A percentile compares a stretch with the other conserved stretches of the same genome.
Evolutionary conservation across 2,329 filamentous ascomycete species (phyloP).

Genomic region (Westerdykella ornata): DNA sequence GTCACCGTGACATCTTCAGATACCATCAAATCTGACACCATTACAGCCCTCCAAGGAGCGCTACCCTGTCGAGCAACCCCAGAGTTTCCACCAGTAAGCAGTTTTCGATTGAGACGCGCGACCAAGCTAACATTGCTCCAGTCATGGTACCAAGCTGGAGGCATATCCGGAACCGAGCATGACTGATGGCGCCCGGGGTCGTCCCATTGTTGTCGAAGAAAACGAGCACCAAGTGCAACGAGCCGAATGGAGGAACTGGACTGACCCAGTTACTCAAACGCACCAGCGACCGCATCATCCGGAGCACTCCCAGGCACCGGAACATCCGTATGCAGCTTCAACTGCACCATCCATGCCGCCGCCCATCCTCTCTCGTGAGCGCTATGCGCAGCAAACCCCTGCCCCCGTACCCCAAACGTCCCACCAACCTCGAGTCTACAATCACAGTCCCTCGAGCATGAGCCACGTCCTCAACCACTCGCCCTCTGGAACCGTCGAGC

Average conservation of each 20-base stretch:
- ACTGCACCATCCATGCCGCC: neutral
- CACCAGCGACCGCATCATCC: conserved; percentile 5
- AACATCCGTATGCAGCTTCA: conserved; percentile 18
- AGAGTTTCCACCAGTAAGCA: conserved; percentile 27
- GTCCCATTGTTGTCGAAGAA: conserved; percentile 43
- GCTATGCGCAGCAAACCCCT: conserved; percentile 14
- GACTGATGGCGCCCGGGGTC: conserved; percentile 41
- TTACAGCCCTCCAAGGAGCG: conserved; percentile 78
- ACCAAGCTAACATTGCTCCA: conserved; percentile 2
- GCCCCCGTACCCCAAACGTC: conserved; percentile 9
- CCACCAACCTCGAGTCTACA: conserved; percentile 28
- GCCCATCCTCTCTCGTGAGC: conserved; percentile 12
- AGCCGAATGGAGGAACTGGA: conserved; percentile 20
- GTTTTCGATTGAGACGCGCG: neutral
- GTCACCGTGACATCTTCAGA: too few species aligned
- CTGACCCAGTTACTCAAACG: conserved; percentile 15
- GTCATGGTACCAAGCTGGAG: conserved; percentile 22
- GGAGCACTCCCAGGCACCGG: conserved; percentile 15
- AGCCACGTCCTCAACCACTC: conserved; percentile 19
- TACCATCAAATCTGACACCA: too few species aligned
- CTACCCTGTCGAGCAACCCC: conserved; percentile 16
- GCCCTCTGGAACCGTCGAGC: conserved; percentile 37
- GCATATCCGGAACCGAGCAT: conserved; percentile 32
- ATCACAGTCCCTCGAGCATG: conserved; percentile 26
- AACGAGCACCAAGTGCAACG: conserved; percentile 33